A percentile compares a stretch with the other conserved stretches of the same genome.
Conservation (phyloP, 208 protist genomes). For the Leishmania aethiopica region DNA sequence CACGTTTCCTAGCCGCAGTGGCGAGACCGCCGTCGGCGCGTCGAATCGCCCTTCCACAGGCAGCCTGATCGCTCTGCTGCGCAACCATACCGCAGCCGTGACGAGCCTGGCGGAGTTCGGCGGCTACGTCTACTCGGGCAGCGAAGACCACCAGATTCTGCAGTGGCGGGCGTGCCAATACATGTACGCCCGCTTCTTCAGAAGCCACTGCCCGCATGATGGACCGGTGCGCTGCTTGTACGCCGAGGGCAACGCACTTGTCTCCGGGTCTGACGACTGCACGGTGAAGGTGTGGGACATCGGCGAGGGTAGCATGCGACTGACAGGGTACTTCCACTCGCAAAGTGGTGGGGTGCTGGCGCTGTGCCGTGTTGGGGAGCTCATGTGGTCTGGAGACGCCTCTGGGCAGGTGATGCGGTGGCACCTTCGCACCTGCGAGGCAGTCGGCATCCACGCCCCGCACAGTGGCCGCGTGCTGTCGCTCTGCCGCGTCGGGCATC, state of each 20-base stretch:
- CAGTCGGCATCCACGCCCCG: conserved; percentile 42
- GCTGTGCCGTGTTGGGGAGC: conserved; percentile 70
- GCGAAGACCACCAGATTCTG: conserved; percentile 64
- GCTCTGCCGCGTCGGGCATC: conserved; percentile 61
- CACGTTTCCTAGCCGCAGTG: conserved; percentile 19
- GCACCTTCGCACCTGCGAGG: conserved; percentile 74
- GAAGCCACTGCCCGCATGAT: conserved; percentile 30
- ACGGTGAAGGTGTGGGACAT: conserved; percentile 89
- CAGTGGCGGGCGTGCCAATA: conserved; percentile 65
- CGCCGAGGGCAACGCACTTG: conserved; percentile 79
- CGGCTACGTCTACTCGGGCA: conserved; percentile 78
- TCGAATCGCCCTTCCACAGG: not conserved
- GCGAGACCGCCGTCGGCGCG: not conserved
- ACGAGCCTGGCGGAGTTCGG: conserved; percentile 77
- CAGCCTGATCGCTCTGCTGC: conserved; percentile 36
- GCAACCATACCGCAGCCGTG: conserved; percentile 66
- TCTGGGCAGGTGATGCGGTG: conserved; percentile 68
- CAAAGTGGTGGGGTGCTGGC: conserved; percentile 58
- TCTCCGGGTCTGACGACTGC: conserved; percentile 78
- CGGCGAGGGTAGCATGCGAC: conserved; percentile 56
- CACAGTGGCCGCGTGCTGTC: conserved; percentile 58
- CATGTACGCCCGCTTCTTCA: conserved; percentile 49
- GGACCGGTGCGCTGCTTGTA: conserved; percentile 73
- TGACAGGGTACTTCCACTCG: conserved; percentile 81
- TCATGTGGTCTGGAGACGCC: conserved; percentile 86